A percentile compares a stretch with the other conserved stretches of the same genome.
Conservation (phyloP, 805 yeast species). For the Teunomyces stri region DNA sequence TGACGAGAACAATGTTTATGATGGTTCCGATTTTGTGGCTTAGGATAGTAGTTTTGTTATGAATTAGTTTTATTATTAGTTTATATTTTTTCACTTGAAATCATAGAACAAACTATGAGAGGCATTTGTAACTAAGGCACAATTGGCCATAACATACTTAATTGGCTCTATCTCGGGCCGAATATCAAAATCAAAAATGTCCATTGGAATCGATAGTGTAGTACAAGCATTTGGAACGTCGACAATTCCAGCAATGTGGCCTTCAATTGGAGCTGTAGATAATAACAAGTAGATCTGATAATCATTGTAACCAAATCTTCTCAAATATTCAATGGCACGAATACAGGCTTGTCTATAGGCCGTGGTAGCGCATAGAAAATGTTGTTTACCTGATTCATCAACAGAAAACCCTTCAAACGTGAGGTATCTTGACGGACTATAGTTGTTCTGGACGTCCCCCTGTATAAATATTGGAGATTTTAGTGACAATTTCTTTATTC, state of each 20-base stretch:
- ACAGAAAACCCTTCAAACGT: conserved; percentile 56
- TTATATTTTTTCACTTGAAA: conserved; percentile 8
- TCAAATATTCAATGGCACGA: conserved; percentile 47
- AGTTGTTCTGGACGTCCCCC: conserved; percentile 48
- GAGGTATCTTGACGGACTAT: conserved; percentile 48
- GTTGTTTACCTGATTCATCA: conserved; percentile 46
- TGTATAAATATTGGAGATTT: conserved; percentile 48
- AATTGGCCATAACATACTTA: conserved; percentile 32
- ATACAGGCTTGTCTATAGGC: conserved; percentile 52
- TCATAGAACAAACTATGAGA: conserved; percentile 13
- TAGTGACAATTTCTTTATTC: conserved; percentile 39
- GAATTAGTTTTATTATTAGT: neutral
- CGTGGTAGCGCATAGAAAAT: conserved; percentile 46
- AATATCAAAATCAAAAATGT: conserved; percentile 49
- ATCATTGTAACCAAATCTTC: conserved; percentile 50
- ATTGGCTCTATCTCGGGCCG: conserved; percentile 33
- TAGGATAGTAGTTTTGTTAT: neutral
- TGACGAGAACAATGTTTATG: conserved; percentile 16
- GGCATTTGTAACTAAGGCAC: conserved; percentile 33
- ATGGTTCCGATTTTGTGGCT: conserved; percentile 4
- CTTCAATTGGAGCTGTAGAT: conserved; percentile 50
- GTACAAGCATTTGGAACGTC: conserved; percentile 55
- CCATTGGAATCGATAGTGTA: conserved; percentile 50
- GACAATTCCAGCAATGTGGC: conserved; percentile 51
- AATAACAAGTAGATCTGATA: conserved; percentile 48